phyloP scores from a whole-genome alignment of 768 basidiomycete species.

The Saitozyma podzolica region DNA sequence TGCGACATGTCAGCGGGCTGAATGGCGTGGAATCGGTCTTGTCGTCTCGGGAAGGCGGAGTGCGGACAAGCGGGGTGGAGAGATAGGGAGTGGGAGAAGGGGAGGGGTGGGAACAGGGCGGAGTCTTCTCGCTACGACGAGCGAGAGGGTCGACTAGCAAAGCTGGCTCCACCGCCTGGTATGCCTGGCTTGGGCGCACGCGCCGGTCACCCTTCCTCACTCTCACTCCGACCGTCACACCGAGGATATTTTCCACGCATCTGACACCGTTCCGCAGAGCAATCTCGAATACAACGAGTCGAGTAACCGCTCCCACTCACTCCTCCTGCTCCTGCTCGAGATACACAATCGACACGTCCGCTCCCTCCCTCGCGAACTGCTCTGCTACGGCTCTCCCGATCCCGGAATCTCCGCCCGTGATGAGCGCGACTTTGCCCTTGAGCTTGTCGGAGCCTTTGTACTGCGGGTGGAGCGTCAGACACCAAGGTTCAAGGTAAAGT shows the following conservation, averaged over 20 bases:
- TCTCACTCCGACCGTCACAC: neutral
- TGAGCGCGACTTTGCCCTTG: constrained; percentile 48
- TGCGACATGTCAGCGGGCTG: constrained; percentile 2
- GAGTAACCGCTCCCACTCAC: constrained; percentile 32
- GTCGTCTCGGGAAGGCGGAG: no score
- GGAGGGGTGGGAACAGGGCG: no score
- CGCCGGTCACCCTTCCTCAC: neutral
- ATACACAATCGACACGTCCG: constrained; percentile 57
- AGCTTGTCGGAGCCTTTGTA: constrained; percentile 61
- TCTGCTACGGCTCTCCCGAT: constrained; percentile 47
- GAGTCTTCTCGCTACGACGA: no score
- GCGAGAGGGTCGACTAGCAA: no score
- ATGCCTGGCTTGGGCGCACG: no score
- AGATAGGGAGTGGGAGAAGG: no score
- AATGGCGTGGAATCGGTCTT: no score
- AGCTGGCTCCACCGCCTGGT: no score
- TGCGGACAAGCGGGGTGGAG: no score
- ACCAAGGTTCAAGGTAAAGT: neutral
- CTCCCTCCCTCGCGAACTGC: constrained; percentile 55
- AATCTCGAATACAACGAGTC: neutral
- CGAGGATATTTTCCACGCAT: neutral
- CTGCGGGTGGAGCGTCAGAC: constrained; percentile 26
- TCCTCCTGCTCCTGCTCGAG: constrained; percentile 63
- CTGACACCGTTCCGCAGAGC: neutral
- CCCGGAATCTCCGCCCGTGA: constrained; percentile 49